Percentiles rank a stretch among this genome's conserved stretches.
Conservation (phyloP, 495 filamentous ascomycete species). For the Tetracladium marchalianum region DNA sequence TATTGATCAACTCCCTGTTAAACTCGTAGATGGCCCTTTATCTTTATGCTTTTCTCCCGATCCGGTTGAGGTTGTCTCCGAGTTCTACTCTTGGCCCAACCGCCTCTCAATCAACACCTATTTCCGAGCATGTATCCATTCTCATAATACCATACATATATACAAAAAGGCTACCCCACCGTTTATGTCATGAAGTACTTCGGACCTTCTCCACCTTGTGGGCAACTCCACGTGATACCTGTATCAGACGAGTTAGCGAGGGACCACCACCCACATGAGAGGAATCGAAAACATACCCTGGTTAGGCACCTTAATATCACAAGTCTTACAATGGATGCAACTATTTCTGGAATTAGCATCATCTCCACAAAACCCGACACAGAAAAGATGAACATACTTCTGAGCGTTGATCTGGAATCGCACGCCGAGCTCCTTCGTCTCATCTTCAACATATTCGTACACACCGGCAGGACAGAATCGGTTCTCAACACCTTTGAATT, state of each 20-base stretch:
- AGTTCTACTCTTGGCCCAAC: no score
- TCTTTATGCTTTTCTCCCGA: no score
- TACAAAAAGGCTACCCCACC: not conserved
- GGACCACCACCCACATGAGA: not conserved
- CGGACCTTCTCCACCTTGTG: conserved; percentile 91
- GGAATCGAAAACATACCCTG: conserved; percentile 74
- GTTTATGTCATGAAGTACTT: conserved; percentile 86
- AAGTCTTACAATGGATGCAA: conserved; percentile 99
- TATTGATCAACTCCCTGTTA: no score
- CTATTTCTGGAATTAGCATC: conserved; percentile 36
- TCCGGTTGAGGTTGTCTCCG: no score
- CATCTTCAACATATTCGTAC: conserved; percentile 96
- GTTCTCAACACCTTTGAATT: conserved; percentile 89
- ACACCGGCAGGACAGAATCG: conserved; percentile 99
- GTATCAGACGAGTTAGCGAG: conserved; percentile 45
- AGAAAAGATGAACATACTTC: conserved; percentile 56
- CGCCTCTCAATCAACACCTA: no score
- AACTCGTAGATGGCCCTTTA: no score
- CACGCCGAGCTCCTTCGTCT: conserved; percentile 69
- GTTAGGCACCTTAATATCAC: conserved; percentile 92
- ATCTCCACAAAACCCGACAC: not conserved
- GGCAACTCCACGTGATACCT: conserved; percentile 94
- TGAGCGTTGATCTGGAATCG: conserved; percentile 97
- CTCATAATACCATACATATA: not conserved
- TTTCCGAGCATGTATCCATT: not conserved